Percentiles rank a stretch among this genome's conserved stretches.
phyloP scores from a whole-genome alignment of 1,284 basidiomycete species.

The Microbotryum intermedium region DNA sequence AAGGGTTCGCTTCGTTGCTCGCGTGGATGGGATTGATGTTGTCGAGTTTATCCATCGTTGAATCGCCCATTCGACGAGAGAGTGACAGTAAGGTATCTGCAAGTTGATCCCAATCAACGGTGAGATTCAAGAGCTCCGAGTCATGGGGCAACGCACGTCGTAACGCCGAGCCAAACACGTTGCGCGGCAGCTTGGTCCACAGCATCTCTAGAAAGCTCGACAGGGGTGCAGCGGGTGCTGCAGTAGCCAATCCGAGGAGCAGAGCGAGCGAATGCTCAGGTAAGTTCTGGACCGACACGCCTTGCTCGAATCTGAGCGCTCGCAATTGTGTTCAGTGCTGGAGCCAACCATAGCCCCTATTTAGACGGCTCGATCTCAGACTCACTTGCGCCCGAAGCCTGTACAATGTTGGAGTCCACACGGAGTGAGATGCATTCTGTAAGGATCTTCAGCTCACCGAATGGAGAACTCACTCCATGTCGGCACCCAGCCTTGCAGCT shows the following conservation, averaged over 20 bases:
- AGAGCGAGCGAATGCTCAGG: constrained; percentile 29
- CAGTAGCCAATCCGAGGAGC: constrained; percentile 38
- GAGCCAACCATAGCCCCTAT: background rate
- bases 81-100: background rate
- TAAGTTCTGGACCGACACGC: constrained; percentile 2
- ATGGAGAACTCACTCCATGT: constrained; percentile 30
- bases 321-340: background rate
- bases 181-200: too few relatives aligned
- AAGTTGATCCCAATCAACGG: too few relatives aligned
- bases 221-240: constrained; percentile 36
- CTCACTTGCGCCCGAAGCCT: constrained; percentile 32
- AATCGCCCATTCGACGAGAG: constrained; percentile 1
- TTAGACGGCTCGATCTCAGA: background rate
- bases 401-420: background rate
- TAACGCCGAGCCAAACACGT: too few relatives aligned
- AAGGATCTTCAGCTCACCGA: background rate
- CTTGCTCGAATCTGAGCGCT: constrained; percentile 15
- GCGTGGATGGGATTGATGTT: constrained; percentile 27
- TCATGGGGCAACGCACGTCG: too few relatives aligned
- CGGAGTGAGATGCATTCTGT: background rate
- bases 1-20: constrained; percentile 17
- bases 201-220: constrained; percentile 11
- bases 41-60: constrained; percentile 22
- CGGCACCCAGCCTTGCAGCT: constrained; percentile 38
- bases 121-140: too few relatives aligned